These are phyloP conservation scores for Xylaria sp. DNA, from an alignment of 2,329 filamentous ascomycete genomes.

Conservation along the genomic window DNA sequence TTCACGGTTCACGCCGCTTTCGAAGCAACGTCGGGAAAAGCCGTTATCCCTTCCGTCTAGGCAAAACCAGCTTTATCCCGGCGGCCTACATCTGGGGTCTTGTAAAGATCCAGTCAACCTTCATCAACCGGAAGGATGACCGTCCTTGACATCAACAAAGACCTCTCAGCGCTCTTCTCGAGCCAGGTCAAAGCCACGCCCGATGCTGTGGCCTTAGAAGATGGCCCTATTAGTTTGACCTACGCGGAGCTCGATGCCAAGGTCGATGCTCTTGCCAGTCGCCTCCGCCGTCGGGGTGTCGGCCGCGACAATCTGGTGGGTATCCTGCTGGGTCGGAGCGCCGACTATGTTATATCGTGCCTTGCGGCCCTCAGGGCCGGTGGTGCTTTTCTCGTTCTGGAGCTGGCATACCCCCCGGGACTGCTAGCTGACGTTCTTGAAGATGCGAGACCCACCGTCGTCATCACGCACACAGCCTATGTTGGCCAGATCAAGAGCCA, in stretches of 20 bases:
- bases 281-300: constrained; percentile 74
- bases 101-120: constrained; percentile 1
- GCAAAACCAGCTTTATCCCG: constrained; percentile 2
- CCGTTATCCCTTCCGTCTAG: background rate
- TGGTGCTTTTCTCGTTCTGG: constrained; percentile 82
- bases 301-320: constrained; percentile 79
- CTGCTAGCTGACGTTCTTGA: constrained; percentile 80
- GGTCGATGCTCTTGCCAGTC: constrained; percentile 71
- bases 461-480: constrained; percentile 75
- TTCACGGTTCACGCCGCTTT: background rate
- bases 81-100: background rate
- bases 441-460: constrained; percentile 76
- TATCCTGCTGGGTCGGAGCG: constrained; percentile 78
- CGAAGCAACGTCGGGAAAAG: constrained; percentile 2
- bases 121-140: constrained; percentile 59
- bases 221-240: constrained; percentile 73
- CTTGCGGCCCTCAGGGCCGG: constrained; percentile 81
- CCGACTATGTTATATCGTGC: constrained; percentile 82
- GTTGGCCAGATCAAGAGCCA: constrained; percentile 71
- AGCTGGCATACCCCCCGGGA: constrained; percentile 80
- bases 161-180: constrained; percentile 77
- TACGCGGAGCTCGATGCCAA: constrained; percentile 78
- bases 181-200: constrained; percentile 76
- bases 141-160: constrained; percentile 76
- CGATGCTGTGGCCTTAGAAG: constrained; percentile 76